These are phyloP conservation scores for Tremella yokohamensis DNA, from an alignment of 768 basidiomycete species.

Conservation along the genomic window DNA sequence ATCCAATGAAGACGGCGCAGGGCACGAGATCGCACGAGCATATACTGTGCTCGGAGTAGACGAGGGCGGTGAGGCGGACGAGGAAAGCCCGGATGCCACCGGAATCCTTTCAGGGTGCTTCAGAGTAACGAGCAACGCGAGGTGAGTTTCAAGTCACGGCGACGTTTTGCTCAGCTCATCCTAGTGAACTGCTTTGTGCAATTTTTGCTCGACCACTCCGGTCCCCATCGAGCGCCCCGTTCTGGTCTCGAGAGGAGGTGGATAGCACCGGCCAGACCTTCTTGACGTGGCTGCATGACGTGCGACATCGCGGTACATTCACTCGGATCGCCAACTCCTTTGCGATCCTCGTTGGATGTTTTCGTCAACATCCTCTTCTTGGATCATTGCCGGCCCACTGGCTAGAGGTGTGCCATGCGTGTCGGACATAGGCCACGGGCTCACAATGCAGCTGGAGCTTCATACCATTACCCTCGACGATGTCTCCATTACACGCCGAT, in stretches of 20 bases:
- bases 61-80: conserved; percentile 27
- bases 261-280: conserved; percentile 33
- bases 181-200: conserved; percentile 32
- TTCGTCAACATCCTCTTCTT: conserved; percentile 15
- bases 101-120: conserved; percentile 45
- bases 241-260: conserved; percentile 32
- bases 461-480: conserved; percentile 30
- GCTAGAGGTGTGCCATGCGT: conserved; percentile 32
- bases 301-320: conserved; percentile 49
- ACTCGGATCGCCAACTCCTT: conserved; percentile 47
- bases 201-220: conserved; percentile 26
- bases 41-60: conserved; percentile 34
- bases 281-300: conserved; percentile 45
- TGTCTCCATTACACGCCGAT: conserved; percentile 45
- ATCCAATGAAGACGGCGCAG: conserved; percentile 14
- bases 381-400: conserved; percentile 27
- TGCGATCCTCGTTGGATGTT: conserved; percentile 28
- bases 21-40: conserved; percentile 49
- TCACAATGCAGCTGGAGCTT: conserved; percentile 34
- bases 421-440: not conserved
- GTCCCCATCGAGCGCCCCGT: conserved; percentile 9
- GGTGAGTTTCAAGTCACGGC: conserved; percentile 25
- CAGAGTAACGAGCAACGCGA: conserved; percentile 48
- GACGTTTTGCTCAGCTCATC: not conserved
- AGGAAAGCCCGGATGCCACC: conserved; percentile 31